Percentiles rank a stretch among this genome's conserved stretches.
These are phyloP conservation scores for Pinus taeda DNA, from an alignment of 75 land plant genomes.

Conservation along the genomic window DNA sequence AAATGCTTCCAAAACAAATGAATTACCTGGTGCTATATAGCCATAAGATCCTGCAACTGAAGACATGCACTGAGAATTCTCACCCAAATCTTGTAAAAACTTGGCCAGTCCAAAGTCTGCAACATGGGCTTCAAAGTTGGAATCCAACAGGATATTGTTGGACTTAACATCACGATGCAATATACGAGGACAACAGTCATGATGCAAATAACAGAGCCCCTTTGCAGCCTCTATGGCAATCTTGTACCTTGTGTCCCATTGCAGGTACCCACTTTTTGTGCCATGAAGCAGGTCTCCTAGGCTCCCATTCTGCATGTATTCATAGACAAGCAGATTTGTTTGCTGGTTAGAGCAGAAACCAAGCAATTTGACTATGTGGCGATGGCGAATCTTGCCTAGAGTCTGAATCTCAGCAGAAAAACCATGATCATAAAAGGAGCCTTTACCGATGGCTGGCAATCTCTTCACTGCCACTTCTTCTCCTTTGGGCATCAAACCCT, in stretches of 20 bases:
- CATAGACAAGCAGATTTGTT: slow-evolving; percentile 76
- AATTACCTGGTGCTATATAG: slow-evolving; percentile 89
- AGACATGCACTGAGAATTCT: slow-evolving; percentile 72
- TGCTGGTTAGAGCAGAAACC: slow-evolving; percentile 73
- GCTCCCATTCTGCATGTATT: slow-evolving; percentile 94
- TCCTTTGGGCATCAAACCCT: slow-evolving; percentile 74
- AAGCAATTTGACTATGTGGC: slow-evolving; percentile 76
- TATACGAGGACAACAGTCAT: slow-evolving; percentile 72
- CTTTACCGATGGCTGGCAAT: slow-evolving; percentile 46
- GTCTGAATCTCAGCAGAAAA: slow-evolving; percentile 85
- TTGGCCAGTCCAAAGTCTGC: slow-evolving; percentile 91
- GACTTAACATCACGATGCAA: slow-evolving; percentile 88
- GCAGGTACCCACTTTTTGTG: slow-evolving; percentile 28
- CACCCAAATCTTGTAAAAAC: slow-evolving; percentile 40
- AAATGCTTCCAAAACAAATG: background rate
- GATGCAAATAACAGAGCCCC: slow-evolving; percentile 80
- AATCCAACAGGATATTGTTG: slow-evolving; percentile 73
- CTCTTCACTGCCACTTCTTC: slow-evolving; percentile 73
- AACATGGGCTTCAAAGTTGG: slow-evolving; percentile 64
- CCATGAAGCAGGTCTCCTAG: slow-evolving; percentile 80
- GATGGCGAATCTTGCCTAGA: slow-evolving; percentile 75
- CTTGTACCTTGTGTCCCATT: slow-evolving; percentile 58
- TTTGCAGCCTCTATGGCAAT: slow-evolving; percentile 83
- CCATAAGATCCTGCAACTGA: slow-evolving; percentile 90
- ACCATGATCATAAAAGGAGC: slow-evolving; percentile 62